Percentiles rank a stretch among this genome's conserved stretches.
Conservation (phyloP, 805 yeast genomes). For the Torulaspora quercuum region DNA sequence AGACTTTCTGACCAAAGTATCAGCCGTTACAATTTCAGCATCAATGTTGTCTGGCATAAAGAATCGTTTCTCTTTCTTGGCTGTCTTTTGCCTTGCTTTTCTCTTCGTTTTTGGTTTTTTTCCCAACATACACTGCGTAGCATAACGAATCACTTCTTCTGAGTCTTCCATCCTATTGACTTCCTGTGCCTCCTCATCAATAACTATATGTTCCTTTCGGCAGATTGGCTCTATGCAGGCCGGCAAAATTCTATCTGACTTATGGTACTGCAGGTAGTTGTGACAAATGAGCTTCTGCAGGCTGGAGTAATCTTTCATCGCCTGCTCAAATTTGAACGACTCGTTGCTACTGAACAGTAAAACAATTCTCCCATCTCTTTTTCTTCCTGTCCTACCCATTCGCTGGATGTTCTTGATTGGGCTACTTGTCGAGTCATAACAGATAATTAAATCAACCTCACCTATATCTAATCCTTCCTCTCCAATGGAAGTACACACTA, state of each 20-base stretch:
- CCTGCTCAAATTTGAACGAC: constrained; percentile 70
- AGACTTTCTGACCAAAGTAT: constrained; percentile 41
- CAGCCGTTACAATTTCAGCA: constrained; percentile 58
- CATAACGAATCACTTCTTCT: constrained; percentile 64
- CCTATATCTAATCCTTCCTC: constrained; percentile 99
- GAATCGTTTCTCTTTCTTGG: constrained; percentile 39
- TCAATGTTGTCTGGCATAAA: constrained; percentile 73
- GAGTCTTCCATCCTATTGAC: constrained; percentile 53
- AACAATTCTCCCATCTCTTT: constrained; percentile 79
- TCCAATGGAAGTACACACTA: constrained; percentile 96
- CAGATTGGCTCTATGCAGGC: constrained; percentile 51
- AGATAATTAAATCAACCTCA: constrained; percentile 89
- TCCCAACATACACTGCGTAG: constrained; percentile 60
- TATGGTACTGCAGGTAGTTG: constrained; percentile 43
- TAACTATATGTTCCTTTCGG: constrained; percentile 52
- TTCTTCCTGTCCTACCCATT: constrained; percentile 98
- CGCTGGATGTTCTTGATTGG: constrained; percentile 92
- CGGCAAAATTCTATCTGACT: constrained; percentile 70
- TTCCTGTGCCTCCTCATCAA: constrained; percentile 67
- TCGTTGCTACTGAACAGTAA: constrained; percentile 76
- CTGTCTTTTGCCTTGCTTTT: constrained; percentile 16
- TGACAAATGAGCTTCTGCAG: constrained; percentile 67
- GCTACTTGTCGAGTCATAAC: constrained; percentile 89
- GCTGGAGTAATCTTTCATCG: constrained; percentile 77
- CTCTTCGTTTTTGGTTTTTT: constrained; percentile 27